Conservation (phyloP, 208 protist genomes). For the Trypanosoma mega region DNA sequence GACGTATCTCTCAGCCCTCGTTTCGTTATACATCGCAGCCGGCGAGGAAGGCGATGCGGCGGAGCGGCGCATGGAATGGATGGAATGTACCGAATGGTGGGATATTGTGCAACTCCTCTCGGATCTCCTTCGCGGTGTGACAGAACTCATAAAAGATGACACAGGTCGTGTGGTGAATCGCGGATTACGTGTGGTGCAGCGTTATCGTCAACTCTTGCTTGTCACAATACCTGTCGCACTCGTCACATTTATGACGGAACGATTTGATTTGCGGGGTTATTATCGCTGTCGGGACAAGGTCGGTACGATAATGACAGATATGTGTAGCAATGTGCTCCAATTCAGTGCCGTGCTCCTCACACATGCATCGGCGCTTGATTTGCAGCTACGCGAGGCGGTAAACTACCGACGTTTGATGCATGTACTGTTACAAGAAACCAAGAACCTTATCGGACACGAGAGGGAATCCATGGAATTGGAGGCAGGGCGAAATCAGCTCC, state of each 20-base stretch:
- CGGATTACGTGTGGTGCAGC: constrained; percentile 37
- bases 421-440: constrained; percentile 32
- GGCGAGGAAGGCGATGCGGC: constrained; percentile 48
- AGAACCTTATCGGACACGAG: constrained; percentile 21
- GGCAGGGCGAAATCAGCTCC: constrained; percentile 28
- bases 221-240: constrained; percentile 43
- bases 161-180: constrained; percentile 31
- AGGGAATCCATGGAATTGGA: constrained; percentile 20
- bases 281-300: constrained; percentile 33
- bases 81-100: constrained; percentile 51
- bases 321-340: constrained; percentile 23
- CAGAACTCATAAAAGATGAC: constrained; percentile 19
- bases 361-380: constrained; percentile 29
- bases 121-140: constrained; percentile 20
- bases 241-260: constrained; percentile 56
- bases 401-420: constrained; percentile 53
- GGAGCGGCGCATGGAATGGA: constrained; percentile 48
- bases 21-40: constrained; percentile 61
- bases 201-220: constrained; percentile 51
- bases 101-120: constrained; percentile 39
- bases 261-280: constrained; percentile 51
- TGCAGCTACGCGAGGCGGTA: constrained; percentile 58
- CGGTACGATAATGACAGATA: constrained; percentile 24
- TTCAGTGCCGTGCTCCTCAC: constrained; percentile 44
- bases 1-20: constrained; percentile 57